phyloP scores from a whole-genome alignment of 2,329 filamentous ascomycete species.

The Colletotrichum ledebouriae region DNA sequence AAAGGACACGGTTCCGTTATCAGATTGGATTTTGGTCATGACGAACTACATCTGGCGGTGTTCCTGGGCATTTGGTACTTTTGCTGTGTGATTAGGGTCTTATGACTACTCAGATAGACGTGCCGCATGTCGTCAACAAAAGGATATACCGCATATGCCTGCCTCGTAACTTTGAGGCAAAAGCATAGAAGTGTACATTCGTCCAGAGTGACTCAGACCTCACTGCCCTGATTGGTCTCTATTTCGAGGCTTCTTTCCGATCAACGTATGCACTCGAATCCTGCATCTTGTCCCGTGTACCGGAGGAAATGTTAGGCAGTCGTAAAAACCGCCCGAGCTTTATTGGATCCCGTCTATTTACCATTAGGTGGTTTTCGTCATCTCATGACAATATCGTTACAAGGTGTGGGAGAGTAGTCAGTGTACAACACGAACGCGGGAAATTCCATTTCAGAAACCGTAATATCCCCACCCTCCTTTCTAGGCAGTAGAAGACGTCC shows the following conservation, averaged over 20 bases:
- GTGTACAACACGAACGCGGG: constrained; percentile 22
- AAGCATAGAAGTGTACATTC: neutral
- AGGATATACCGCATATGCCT: neutral
- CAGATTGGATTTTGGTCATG: too few relatives aligned
- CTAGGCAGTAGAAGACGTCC: constrained; percentile 7
- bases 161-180: neutral
- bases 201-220: too few relatives aligned
- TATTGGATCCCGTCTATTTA: constrained; percentile 28
- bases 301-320: neutral
- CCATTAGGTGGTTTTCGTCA: constrained; percentile 37
- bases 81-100: neutral
- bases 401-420: constrained; percentile 36
- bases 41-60: too few relatives aligned
- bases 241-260: too few relatives aligned
- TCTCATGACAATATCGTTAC: constrained; percentile 40
- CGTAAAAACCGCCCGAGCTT: neutral
- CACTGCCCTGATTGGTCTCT: too few relatives aligned
- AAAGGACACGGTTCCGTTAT: too few relatives aligned
- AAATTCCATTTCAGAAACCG: constrained; percentile 25
- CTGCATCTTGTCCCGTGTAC: neutral
- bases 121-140: neutral
- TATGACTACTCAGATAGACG: neutral
- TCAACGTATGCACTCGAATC: too few relatives aligned
- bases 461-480: neutral
- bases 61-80: too few relatives aligned